phyloP scores from a whole-genome alignment of 768 basidiomycete genomes.

The Naganishia kalamii region DNA sequence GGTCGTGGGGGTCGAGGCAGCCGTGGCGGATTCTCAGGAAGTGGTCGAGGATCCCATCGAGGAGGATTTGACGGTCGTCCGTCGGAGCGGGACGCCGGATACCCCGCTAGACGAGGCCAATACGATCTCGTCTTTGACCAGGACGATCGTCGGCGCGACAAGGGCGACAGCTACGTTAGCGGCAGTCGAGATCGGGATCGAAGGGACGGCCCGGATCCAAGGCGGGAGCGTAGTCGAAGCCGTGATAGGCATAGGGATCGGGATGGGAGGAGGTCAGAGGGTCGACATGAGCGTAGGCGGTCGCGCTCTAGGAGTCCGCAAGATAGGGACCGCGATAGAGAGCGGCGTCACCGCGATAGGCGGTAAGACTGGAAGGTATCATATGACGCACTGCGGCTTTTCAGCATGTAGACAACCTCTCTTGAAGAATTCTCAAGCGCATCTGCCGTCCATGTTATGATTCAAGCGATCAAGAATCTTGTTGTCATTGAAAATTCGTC shows the following conservation, averaged over 20 bases:
- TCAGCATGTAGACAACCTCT: not conserved
- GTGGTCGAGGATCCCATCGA: slow-evolving; percentile 67
- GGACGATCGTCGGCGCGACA: slow-evolving; percentile 39
- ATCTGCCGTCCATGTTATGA: not conserved
- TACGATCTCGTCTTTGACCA: slow-evolving; percentile 85
- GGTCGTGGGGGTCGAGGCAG: slow-evolving; percentile 32
- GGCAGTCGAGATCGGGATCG: slow-evolving; percentile 27
- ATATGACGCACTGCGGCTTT: not conserved
- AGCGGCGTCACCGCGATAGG: slow-evolving; percentile 22
- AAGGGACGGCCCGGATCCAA: not conserved
- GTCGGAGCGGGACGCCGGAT: slow-evolving; percentile 16
- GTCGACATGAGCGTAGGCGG: slow-evolving; percentile 36
- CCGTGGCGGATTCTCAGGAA: slow-evolving; percentile 42
- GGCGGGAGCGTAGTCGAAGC: slow-evolving; percentile 5
- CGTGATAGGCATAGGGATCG: slow-evolving; percentile 12
- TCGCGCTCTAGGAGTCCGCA: slow-evolving; percentile 28
- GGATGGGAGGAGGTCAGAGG: slow-evolving; percentile 25
- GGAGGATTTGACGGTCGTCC: slow-evolving; percentile 20
- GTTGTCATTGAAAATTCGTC: not conserved
- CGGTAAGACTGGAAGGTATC: not conserved
- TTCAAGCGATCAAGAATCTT: not conserved
- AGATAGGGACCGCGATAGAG: slow-evolving; percentile 32
- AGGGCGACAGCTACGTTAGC: slow-evolving; percentile 14
- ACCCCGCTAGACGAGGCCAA: slow-evolving; percentile 43
- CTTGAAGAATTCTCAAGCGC: not conserved